Evolutionary conservation across 2,329 filamentous ascomycete species (phyloP).

Genomic region (Trichoderma aggressivum): DNA sequence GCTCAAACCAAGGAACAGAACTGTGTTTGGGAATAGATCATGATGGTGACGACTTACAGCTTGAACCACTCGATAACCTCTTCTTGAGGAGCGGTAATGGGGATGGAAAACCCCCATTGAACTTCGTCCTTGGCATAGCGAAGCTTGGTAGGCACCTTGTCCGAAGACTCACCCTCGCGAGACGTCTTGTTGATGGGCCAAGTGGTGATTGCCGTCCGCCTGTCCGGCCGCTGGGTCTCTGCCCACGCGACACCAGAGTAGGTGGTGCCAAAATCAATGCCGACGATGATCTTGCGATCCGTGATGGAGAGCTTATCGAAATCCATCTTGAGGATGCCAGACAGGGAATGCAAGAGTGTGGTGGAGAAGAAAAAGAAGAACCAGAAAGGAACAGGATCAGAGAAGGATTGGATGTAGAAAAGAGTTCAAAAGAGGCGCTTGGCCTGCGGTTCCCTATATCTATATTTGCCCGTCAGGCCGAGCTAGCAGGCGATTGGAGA

Average conservation of each 20-base stretch:
- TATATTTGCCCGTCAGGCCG: background rate
- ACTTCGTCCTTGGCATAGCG: slow-evolving; percentile 35
- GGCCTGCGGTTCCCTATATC: slow-evolving; percentile 1
- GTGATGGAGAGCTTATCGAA: slow-evolving; percentile 34
- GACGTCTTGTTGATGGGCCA: slow-evolving; percentile 41
- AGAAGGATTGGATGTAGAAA: background rate
- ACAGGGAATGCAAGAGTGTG: background rate
- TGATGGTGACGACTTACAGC: slow-evolving; percentile 35
- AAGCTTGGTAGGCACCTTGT: slow-evolving; percentile 47
- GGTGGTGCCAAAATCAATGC: slow-evolving; percentile 54
- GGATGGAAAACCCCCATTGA: slow-evolving; percentile 47
- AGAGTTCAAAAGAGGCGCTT: background rate
- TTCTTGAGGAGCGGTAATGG: slow-evolving; percentile 36
- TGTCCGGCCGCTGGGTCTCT: slow-evolving; percentile 38
- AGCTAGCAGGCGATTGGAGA: background rate
- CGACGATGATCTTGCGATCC: slow-evolving; percentile 44
- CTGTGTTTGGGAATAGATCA: background rate
- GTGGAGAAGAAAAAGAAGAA: background rate
- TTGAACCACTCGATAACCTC: slow-evolving; percentile 48
- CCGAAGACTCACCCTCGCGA: slow-evolving; percentile 37
- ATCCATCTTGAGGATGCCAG: slow-evolving; percentile 29
- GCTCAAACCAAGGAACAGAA: background rate
- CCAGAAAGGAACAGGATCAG: background rate
- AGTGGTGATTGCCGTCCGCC: slow-evolving; percentile 36
- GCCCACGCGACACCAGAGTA: slow-evolving; percentile 51